These are phyloP conservation scores for Rhizomucor pusillus DNA, from an alignment of 371 early-diverging fungal genomes.

Conservation along the genomic window DNA sequence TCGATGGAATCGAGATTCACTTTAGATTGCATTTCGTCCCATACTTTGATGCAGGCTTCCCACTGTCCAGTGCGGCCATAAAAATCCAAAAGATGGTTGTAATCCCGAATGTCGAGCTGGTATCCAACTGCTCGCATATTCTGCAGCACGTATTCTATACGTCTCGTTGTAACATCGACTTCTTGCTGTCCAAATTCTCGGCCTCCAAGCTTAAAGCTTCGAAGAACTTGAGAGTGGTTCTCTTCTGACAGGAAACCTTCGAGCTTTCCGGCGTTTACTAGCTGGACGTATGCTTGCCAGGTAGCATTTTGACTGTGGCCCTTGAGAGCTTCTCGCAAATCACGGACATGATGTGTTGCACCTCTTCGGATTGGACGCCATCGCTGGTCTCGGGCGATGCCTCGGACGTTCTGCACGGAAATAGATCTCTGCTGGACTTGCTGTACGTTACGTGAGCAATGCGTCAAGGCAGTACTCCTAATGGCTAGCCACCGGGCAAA, in stretches of 20 bases:
- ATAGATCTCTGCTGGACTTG: too few species aligned
- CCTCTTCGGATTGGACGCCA: too few species aligned
- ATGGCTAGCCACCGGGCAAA: too few species aligned
- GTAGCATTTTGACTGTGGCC: constrained; percentile 27
- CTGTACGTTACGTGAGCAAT: too few species aligned
- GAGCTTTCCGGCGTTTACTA: constrained; percentile 21
- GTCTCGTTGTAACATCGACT: constrained; percentile 22
- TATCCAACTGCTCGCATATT: constrained; percentile 20
- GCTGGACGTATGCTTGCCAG: constrained; percentile 36
- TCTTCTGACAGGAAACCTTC: constrained; percentile 17
- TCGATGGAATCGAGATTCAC: background rate
- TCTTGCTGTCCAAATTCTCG: constrained; percentile 24
- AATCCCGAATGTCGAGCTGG: constrained; percentile 36
- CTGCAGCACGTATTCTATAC: constrained; percentile 25
- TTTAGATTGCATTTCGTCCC: constrained; percentile 17
- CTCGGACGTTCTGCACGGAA: too few species aligned
- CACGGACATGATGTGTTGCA: too few species aligned
- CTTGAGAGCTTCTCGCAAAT: constrained; percentile 30
- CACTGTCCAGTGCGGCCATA: constrained; percentile 36
- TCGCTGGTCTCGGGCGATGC: too few species aligned
- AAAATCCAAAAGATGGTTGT: constrained; percentile 43
- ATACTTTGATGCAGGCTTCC: constrained; percentile 21
- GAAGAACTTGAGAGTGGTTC: constrained; percentile 37
- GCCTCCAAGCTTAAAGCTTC: constrained; percentile 28
- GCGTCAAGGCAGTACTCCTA: too few species aligned